phyloP scores from a whole-genome alignment of 768 basidiomycete genomes.

The Tricholoma sp. region DNA sequence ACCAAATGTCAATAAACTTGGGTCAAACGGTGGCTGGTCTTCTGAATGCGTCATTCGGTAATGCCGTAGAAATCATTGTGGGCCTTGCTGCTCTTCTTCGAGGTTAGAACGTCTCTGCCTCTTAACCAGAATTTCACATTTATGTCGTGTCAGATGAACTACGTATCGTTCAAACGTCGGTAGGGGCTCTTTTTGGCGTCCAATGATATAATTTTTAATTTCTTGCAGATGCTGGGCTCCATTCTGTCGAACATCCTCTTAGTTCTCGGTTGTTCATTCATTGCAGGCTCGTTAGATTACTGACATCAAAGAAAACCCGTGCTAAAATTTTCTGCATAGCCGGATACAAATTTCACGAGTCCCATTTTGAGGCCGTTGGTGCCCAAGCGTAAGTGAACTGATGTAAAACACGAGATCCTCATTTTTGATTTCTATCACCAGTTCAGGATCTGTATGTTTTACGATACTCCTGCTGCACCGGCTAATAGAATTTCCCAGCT shows the following conservation, averaged over 20 bases:
- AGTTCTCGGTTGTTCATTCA: slow-evolving; percentile 87
- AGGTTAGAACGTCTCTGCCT: slow-evolving; percentile 32
- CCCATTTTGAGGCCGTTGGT: slow-evolving; percentile 74
- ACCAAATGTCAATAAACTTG: slow-evolving; percentile 71
- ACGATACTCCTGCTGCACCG: not conserved
- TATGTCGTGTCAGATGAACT: slow-evolving; percentile 53
- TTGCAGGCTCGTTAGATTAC: slow-evolving; percentile 53
- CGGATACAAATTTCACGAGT: slow-evolving; percentile 61
- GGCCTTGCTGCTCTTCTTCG: slow-evolving; percentile 80
- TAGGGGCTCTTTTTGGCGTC: slow-evolving; percentile 24
- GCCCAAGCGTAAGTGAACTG: slow-evolving; percentile 72
- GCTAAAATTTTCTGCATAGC: slow-evolving; percentile 31
- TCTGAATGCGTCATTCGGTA: slow-evolving; percentile 80
- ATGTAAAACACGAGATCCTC: not conserved
- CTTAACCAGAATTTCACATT: not conserved
- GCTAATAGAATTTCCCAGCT: slow-evolving; percentile 39
- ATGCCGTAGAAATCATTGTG: slow-evolving; percentile 87
- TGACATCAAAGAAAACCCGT: not conserved
- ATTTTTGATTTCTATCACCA: slow-evolving; percentile 14
- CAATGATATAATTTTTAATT: not conserved
- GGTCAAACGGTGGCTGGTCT: slow-evolving; percentile 86
- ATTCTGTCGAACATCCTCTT: slow-evolving; percentile 88
- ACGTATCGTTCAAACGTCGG: slow-evolving; percentile 89
- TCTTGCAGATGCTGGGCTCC: slow-evolving; percentile 74
- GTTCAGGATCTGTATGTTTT: slow-evolving; percentile 42